These are phyloP conservation scores for Tilletiaria anomala DNA, from an alignment of 1,284 basidiomycete species.

Conservation along the genomic window DNA sequence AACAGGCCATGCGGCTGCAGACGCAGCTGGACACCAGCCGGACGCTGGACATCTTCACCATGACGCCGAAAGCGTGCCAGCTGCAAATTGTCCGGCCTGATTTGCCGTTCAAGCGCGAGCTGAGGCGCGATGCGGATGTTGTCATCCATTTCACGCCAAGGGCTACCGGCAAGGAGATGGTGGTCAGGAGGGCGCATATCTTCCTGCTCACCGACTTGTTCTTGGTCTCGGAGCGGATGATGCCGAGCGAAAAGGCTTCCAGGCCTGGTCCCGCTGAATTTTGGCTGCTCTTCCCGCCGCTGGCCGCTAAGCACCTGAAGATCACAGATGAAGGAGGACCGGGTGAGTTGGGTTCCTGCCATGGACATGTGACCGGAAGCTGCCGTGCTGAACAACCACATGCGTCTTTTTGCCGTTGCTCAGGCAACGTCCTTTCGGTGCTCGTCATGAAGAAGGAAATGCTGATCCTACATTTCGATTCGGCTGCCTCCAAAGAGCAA, in stretches of 20 bases:
- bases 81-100: constrained; percentile 74
- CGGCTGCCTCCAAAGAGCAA: constrained; percentile 51
- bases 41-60: constrained; percentile 86
- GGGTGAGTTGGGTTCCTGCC: constrained; percentile 43
- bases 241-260: constrained; percentile 16
- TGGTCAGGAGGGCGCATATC: constrained; percentile 52
- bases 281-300: constrained; percentile 70
- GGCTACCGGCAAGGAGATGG: constrained; percentile 34
- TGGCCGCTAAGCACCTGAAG: constrained; percentile 76
- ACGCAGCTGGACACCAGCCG: constrained; percentile 59
- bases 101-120: constrained; percentile 62
- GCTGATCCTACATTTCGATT: constrained; percentile 55
- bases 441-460: constrained; percentile 79
- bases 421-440: constrained; percentile 60
- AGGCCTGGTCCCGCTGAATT: constrained; percentile 5
- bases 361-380: constrained; percentile 25
- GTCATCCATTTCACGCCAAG: constrained; percentile 63
- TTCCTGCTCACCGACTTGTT: constrained; percentile 86
- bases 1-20: constrained; percentile 57
- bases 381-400: neutral
- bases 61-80: constrained; percentile 84
- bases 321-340: constrained; percentile 46
- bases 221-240: constrained; percentile 49
- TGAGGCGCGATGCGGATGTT: constrained; percentile 62
- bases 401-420: constrained; percentile 4